Conservation (phyloP, 768 basidiomycete species). For the Asterophora parasitica region DNA sequence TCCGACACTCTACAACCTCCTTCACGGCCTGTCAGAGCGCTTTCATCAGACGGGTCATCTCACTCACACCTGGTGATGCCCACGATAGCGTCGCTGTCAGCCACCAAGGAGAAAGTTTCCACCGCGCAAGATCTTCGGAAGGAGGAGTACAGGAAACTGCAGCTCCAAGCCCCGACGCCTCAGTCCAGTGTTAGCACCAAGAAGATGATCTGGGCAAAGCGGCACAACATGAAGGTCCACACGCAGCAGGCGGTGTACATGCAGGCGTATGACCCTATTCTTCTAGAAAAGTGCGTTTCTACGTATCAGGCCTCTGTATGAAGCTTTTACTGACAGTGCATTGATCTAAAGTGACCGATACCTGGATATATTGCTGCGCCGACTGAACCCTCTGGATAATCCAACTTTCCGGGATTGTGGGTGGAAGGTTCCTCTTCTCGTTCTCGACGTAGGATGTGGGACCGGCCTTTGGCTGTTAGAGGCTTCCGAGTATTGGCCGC, state of each 20-base stretch:
- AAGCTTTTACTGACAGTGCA: neutral
- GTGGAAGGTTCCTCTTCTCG: conserved; percentile 43
- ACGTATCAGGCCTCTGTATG: conserved; percentile 3
- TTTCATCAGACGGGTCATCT: conserved; percentile 12
- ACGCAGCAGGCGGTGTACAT: conserved; percentile 55
- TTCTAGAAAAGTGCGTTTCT: conserved; percentile 52
- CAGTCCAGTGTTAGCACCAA: conserved; percentile 9
- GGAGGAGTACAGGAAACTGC: conserved; percentile 20
- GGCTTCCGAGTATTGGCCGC: conserved; percentile 59
- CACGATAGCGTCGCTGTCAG: neutral
- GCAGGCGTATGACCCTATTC: conserved; percentile 57
- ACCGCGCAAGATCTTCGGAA: conserved; percentile 7
- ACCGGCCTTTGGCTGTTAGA: conserved; percentile 62
- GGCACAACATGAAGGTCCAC: conserved; percentile 47
- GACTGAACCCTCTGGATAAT: conserved; percentile 45
- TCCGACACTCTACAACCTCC: conserved; percentile 3
- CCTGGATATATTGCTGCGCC: conserved; percentile 48
- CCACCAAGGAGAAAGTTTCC: conserved; percentile 7
- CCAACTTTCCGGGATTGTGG: conserved; percentile 59
- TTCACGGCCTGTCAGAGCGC: conserved; percentile 7
- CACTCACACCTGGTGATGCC: neutral
- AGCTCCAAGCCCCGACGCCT: conserved; percentile 1
- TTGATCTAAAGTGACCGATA: conserved; percentile 51
- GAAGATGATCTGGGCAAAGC: conserved; percentile 36
- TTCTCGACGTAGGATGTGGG: conserved; percentile 78